Percentiles rank a stretch among this genome's conserved stretches.
Evolutionary conservation across 768 basidiomycete genomes (phyloP).

Genomic region (Lentinula edodes): DNA sequence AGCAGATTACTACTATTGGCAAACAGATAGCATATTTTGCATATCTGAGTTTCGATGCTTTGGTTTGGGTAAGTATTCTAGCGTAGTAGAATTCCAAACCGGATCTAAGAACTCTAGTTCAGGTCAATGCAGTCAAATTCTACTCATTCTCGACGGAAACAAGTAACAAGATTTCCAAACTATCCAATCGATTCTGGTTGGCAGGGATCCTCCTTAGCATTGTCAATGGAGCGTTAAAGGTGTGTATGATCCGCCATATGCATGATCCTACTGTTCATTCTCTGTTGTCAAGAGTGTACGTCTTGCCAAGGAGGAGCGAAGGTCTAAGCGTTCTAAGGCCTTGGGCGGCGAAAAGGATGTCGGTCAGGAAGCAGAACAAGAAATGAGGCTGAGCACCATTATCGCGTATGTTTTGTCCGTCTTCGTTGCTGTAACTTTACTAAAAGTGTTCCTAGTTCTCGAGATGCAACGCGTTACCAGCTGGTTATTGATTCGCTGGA

Average conservation of each 20-base stretch:
- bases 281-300: slow-evolving; percentile 44
- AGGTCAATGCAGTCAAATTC: slow-evolving; percentile 69
- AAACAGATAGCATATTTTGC: slow-evolving; percentile 87
- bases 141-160: slow-evolving; percentile 55
- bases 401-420: slow-evolving; percentile 36
- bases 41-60: slow-evolving; percentile 76
- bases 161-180: slow-evolving; percentile 52
- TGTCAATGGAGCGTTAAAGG: slow-evolving; percentile 64
- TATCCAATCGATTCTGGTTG: slow-evolving; percentile 83
- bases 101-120: slow-evolving; percentile 4
- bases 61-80: slow-evolving; percentile 69
- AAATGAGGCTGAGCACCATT: slow-evolving; percentile 55
- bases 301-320: slow-evolving; percentile 54
- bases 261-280: background rate
- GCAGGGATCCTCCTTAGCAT: slow-evolving; percentile 82
- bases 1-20: slow-evolving; percentile 74
- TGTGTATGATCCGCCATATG: slow-evolving; percentile 16
- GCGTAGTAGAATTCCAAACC: background rate
- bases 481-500: slow-evolving; percentile 83
- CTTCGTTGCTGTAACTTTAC: slow-evolving; percentile 5
- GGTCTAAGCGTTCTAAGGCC: slow-evolving; percentile 36
- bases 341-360: slow-evolving; percentile 64
- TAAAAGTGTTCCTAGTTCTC: slow-evolving; percentile 37
- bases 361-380: slow-evolving; percentile 58
- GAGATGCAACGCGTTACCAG: slow-evolving; percentile 66